phyloP scores from a whole-genome alignment of 768 basidiomycete species.

The Tulasnella sp. region DNA sequence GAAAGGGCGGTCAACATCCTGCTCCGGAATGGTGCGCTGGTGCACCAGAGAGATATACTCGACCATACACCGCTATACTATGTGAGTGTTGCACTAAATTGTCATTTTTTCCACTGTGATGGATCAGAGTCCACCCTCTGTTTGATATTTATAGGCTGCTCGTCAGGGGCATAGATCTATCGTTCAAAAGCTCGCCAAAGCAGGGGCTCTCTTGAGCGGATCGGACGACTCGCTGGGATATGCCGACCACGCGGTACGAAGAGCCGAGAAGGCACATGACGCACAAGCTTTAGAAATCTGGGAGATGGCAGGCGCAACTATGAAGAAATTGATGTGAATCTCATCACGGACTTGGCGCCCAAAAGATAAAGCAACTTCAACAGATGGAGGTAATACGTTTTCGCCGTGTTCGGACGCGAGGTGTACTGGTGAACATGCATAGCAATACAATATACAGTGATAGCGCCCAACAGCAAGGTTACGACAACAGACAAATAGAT shows the following conservation, averaged over 20 bases:
- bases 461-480: too few species aligned
- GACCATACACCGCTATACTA: slow-evolving; percentile 82
- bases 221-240: slow-evolving; percentile 25
- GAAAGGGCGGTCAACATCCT: slow-evolving; percentile 34
- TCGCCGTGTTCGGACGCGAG: too few species aligned
- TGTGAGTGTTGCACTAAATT: slow-evolving; percentile 38
- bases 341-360: too few species aligned
- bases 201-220: slow-evolving; percentile 47
- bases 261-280: slow-evolving; percentile 25
- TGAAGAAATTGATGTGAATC: not conserved
- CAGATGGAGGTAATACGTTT: too few species aligned
- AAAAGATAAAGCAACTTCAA: too few species aligned
- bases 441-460: too few species aligned
- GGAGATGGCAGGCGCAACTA: slow-evolving; percentile 4
- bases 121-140: not conserved
- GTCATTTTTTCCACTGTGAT: slow-evolving; percentile 1
- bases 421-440: too few species aligned
- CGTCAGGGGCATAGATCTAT: slow-evolving; percentile 52
- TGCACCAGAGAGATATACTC: slow-evolving; percentile 66
- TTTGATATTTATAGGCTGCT: slow-evolving; percentile 43
- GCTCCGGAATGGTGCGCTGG: slow-evolving; percentile 63
- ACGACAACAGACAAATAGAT: not conserved
- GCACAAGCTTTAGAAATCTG: slow-evolving; percentile 40
- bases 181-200: slow-evolving; percentile 54
- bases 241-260: slow-evolving; percentile 50